Percentiles rank a stretch among this genome's conserved stretches.
Conservation (phyloP, 306 rosid genomes). For the Vachellia collinsii region DNA sequence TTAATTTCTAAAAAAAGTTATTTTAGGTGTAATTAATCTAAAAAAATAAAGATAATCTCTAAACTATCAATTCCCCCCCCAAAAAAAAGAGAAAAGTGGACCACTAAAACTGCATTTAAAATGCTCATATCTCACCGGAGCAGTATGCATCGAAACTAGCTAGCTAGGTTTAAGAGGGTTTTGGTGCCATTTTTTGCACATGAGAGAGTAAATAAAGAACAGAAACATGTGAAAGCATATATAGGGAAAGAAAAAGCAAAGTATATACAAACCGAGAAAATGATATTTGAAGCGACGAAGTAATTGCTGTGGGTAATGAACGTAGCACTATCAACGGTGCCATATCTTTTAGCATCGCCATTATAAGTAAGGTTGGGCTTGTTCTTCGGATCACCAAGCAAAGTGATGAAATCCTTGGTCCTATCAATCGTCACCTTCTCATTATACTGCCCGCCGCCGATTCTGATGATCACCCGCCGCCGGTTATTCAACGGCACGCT, state of each 20-base stretch:
- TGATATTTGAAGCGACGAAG: constrained; percentile 50
- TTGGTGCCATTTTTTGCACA: too few species aligned
- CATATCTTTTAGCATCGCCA: constrained; percentile 41
- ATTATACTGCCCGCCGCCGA: constrained; percentile 43
- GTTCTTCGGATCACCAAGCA: constrained; percentile 32
- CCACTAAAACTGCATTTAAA: too few species aligned
- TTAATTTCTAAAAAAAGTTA: too few species aligned
- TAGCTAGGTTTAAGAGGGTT: too few species aligned
- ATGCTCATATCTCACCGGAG: too few species aligned
- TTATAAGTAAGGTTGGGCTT: constrained; percentile 40
- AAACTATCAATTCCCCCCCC: too few species aligned
- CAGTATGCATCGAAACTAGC: too few species aligned
- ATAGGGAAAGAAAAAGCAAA: too few species aligned
- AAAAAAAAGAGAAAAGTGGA: too few species aligned
- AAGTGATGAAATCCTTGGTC: constrained; percentile 47
- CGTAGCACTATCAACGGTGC: constrained; percentile 61
- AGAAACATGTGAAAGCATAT: neutral
- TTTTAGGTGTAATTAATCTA: too few species aligned
- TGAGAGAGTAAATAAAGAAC: neutral
- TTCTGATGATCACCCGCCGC: constrained; percentile 48
- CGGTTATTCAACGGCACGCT: constrained; percentile 51
- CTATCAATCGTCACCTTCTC: constrained; percentile 54
- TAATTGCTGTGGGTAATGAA: constrained; percentile 43
- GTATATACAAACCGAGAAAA: constrained; percentile 45
- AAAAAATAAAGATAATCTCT: too few species aligned